Evolutionary conservation across 23 red algal species (phyloP).

Genomic region (Gracilaria vermiculophylla): DNA sequence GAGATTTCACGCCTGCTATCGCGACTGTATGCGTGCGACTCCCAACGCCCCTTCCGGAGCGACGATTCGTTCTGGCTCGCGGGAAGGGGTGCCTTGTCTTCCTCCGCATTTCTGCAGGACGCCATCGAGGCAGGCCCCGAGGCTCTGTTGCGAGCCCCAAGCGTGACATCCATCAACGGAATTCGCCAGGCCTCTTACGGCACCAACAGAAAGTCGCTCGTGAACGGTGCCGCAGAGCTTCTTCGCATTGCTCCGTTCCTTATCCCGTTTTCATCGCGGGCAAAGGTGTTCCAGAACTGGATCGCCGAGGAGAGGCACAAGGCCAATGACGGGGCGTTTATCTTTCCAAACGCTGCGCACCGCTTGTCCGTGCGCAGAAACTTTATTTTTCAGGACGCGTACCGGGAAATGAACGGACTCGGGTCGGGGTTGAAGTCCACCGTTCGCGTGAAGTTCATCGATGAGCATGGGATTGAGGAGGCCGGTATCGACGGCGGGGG

Average conservation of each 20-base stretch:
- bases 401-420: conserved; percentile 63
- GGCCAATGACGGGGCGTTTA: conserved; percentile 47
- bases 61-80: conserved; percentile 63
- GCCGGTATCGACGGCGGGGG: conserved; percentile 97
- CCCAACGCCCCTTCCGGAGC: conserved; percentile 48
- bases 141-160: conserved; percentile 14
- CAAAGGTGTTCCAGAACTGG: conserved; percentile 82
- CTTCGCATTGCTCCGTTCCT: conserved; percentile 80
- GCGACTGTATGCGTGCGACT: conserved; percentile 59
- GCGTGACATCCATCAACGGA: conserved; percentile 6
- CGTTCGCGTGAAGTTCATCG: conserved; percentile 93
- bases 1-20: conserved; percentile 56
- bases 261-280: conserved; percentile 80
- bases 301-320: conserved; percentile 65
- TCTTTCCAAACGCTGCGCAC: conserved; percentile 43
- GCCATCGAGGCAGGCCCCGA: conserved; percentile 57
- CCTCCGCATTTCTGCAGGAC: conserved; percentile 42
- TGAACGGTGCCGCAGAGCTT: conserved; percentile 67
- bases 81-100: conserved; percentile 45
- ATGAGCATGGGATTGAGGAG: conserved; percentile 96
- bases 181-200: conserved; percentile 6
- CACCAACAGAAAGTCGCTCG: conserved; percentile 17
- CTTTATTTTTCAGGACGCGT: conserved; percentile 90
- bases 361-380: conserved; percentile 87
- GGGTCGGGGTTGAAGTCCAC: conserved; percentile 27